Evolutionary conservation across 805 yeast genomes (phyloP).

Genomic region (Teunomyces kruisii): DNA sequence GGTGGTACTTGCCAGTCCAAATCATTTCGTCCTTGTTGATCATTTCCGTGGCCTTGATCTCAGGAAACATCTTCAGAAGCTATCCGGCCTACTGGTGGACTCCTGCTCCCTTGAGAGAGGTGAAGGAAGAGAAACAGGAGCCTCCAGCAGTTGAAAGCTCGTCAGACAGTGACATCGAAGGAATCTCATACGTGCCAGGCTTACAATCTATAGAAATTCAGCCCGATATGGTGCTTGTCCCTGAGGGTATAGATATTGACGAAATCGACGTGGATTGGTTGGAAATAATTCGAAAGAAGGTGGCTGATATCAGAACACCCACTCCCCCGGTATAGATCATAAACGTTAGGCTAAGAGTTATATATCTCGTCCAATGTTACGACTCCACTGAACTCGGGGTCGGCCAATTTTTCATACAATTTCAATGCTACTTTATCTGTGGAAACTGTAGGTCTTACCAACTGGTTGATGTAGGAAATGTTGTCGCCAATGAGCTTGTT

Average conservation of each 20-base stretch:
- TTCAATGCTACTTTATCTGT: slow-evolving; percentile 68
- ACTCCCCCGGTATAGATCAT: neutral
- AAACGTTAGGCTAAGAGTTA: neutral
- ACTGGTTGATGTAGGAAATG: slow-evolving; percentile 39
- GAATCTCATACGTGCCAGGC: slow-evolving; percentile 14
- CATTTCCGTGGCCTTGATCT: slow-evolving; percentile 48
- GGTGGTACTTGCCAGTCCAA: slow-evolving; percentile 65
- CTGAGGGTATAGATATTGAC: slow-evolving; percentile 20
- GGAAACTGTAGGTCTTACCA: slow-evolving; percentile 62
- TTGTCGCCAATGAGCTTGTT: slow-evolving; percentile 37
- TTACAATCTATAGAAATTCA: slow-evolving; percentile 17
- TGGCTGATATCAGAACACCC: neutral
- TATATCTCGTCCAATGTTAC: slow-evolving; percentile 53
- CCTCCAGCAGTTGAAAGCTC: neutral
- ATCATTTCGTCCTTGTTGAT: slow-evolving; percentile 50
- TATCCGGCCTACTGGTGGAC: slow-evolving; percentile 68
- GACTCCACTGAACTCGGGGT: slow-evolving; percentile 53
- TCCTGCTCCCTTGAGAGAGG: slow-evolving; percentile 20
- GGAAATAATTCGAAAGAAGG: slow-evolving; percentile 7
- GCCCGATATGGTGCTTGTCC: slow-evolving; percentile 17
- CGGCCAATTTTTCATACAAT: slow-evolving; percentile 54
- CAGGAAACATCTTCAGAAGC: slow-evolving; percentile 51
- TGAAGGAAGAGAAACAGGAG: neutral
- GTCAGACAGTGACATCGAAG: slow-evolving; percentile 6
- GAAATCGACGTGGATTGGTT: slow-evolving; percentile 31